A percentile compares a stretch with the other conserved stretches of the same genome.
Evolutionary conservation across 176 grass and related monocot species (phyloP).

Genomic region (Oryza australiensis): DNA sequence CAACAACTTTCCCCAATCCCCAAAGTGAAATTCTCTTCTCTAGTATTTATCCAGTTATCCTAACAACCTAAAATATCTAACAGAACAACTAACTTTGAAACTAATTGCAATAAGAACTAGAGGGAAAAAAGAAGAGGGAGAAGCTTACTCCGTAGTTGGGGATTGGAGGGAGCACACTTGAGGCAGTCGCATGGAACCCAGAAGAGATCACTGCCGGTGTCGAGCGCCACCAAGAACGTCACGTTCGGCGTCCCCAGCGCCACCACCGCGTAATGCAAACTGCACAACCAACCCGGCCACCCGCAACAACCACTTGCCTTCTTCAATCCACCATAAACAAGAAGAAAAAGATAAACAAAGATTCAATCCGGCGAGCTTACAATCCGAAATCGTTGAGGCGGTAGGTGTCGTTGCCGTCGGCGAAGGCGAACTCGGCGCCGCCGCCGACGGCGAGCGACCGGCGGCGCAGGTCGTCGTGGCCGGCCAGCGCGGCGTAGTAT

Average conservation of each 20-base stretch:
- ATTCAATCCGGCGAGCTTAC: conserved; percentile 41
- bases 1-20: not conserved
- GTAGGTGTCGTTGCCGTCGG: conserved; percentile 65
- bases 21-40: not conserved
- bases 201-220: conserved; percentile 91
- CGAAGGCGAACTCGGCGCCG: conserved; percentile 46
- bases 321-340: conserved; percentile 31
- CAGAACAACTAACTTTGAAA: not conserved
- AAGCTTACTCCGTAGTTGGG: conserved; percentile 42
- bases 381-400: conserved; percentile 58
- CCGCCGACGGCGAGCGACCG: conserved; percentile 41
- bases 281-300: conserved; percentile 17
- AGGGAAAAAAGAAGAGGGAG: not conserved
- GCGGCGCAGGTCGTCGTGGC: conserved; percentile 75
- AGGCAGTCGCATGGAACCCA: conserved; percentile 83
- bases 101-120: not conserved
- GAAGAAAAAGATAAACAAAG: not conserved
- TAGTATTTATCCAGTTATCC: not conserved
- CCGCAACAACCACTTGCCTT: conserved; percentile 29
- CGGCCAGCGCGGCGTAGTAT: conserved; percentile 72
- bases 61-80: conserved; percentile 9
- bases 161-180: conserved; percentile 56
- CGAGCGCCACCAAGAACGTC: conserved; percentile 85
- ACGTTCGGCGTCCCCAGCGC: conserved; percentile 71
- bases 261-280: conserved; percentile 81